phyloP scores from a whole-genome alignment of 1,284 basidiomycete species.

The Meripilus lineatus region DNA sequence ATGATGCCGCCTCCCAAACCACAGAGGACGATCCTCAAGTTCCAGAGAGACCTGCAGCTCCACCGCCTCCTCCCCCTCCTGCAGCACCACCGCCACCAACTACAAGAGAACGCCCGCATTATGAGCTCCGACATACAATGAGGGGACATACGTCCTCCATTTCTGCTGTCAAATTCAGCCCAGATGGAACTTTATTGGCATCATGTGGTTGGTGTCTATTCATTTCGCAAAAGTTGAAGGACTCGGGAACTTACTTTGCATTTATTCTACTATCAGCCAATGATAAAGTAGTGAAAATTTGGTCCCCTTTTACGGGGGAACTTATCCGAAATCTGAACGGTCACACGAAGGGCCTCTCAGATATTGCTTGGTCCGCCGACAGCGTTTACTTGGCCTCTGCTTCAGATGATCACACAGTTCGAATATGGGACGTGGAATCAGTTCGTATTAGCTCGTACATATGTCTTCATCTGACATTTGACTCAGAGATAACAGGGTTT shows the following conservation, averaged over 20 bases:
- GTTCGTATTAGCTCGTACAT: conserved; percentile 37
- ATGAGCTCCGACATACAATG: conserved; percentile 60
- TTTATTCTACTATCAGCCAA: conserved; percentile 44
- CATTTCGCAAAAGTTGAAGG: not conserved
- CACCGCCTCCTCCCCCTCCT: conserved; percentile 29
- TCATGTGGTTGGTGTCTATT: conserved; percentile 59
- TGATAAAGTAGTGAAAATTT: conserved; percentile 75
- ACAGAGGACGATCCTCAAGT: conserved; percentile 79
- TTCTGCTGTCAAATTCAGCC: conserved; percentile 81
- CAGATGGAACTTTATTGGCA: conserved; percentile 74
- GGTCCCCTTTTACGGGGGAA: conserved; percentile 74
- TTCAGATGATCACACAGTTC: conserved; percentile 83
- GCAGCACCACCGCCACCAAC: conserved; percentile 29
- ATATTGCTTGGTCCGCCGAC: conserved; percentile 84
- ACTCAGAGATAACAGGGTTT: conserved; percentile 47
- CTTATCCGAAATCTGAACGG: conserved; percentile 68
- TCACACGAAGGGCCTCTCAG: conserved; percentile 81
- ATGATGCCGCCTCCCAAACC: conserved; percentile 74
- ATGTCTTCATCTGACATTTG: conserved; percentile 3
- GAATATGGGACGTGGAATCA: conserved; percentile 81
- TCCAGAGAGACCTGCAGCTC: conserved; percentile 47
- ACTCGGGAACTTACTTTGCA: not conserved
- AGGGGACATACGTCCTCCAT: conserved; percentile 72
- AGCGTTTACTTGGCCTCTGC: conserved; percentile 81
- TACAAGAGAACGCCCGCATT: conserved; percentile 59